Base-by-base conservation (phyloP, 225 moss, liverwort and hornwort genomes). In the Climacium dendroides region DNA sequence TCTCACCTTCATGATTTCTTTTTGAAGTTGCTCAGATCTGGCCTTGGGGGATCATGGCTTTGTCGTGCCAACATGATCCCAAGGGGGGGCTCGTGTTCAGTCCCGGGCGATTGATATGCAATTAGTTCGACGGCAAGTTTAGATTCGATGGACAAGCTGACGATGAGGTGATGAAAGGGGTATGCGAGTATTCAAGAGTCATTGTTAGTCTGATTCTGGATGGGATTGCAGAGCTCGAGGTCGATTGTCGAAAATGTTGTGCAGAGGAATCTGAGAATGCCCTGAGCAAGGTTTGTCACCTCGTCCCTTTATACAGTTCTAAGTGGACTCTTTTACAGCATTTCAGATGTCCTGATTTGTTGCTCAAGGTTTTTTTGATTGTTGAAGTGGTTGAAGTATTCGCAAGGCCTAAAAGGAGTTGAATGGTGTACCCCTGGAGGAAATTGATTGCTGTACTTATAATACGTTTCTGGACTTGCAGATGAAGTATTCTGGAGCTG, bases 201-300 rank as follows among this genome's bases (percentile, higher is more conserved):
- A 20, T 61, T 75, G 59, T 77, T 72, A 35, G 32, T 78, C 64
- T 87, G 78, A 80, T 84, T 37, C 25, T 89, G 84, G 60, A 86
- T 89, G 52, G 78, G 64, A 67, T 52, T 92, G 88, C 90, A 95
- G 95, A 93, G 85, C 66, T 95, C 88, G 95, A 93, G 87, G 85
- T 92, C 19, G 93, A 95, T 82, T 95, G 95, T 82, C 93, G 90
- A 78, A 94, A 87, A 75, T 95, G 95, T 62, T 95, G 95, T 85
- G 90, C 91, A 52, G 86, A 92, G 90, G 94, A 94, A 90, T 92
- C 93, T 39, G 91, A 95, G 88, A 92, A 87, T 88, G 91, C 92
- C 54, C 85, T 94, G 57, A 93, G 91, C 88, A 94, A 95, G 95
- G 95, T 95, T 79, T 79, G 87, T 80, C 61, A 48, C 87, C 30